Percentiles rank a stretch among this genome's conserved stretches.
phyloP scores from a whole-genome alignment of 371 early-diverging fungal species.

The Zychaea mexicana region DNA sequence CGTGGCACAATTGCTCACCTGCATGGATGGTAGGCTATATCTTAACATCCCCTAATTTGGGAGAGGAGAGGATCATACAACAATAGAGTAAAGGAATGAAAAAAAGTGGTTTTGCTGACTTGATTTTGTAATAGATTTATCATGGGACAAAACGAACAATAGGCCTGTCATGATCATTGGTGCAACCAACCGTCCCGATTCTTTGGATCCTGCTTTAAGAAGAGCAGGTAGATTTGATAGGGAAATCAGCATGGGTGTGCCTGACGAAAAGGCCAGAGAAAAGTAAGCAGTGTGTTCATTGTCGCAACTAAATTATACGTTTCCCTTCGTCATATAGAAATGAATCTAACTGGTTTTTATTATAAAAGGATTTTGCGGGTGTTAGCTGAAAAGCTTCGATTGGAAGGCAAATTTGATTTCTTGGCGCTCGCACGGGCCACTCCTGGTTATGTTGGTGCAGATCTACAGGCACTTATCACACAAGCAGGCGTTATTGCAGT shows the following conservation, averaged over 20 bases:
- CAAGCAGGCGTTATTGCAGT: constrained; percentile 98
- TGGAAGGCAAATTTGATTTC: constrained; percentile 91
- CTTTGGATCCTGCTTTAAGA: constrained; percentile 96
- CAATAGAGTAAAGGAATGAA: neutral
- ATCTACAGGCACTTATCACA: constrained; percentile 93
- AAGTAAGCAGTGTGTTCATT: constrained; percentile 55
- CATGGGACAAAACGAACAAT: constrained; percentile 83
- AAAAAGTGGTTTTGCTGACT: neutral
- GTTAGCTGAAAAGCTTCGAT: constrained; percentile 83
- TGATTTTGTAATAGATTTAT: constrained; percentile 55
- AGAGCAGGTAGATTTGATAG: constrained; percentile 99
- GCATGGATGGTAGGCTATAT: constrained; percentile 98
- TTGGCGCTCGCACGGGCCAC: constrained; percentile 89
- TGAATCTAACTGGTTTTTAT: neutral
- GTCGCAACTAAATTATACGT: neutral
- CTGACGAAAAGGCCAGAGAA: constrained; percentile 92
- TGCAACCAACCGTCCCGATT: constrained; percentile 99
- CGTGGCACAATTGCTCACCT: constrained; percentile 98
- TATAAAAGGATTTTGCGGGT: constrained; percentile 82
- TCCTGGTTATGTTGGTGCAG: constrained; percentile 99
- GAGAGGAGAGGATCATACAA: neutral
- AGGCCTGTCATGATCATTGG: constrained; percentile 98
- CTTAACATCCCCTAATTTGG: too few species aligned
- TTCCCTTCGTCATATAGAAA: neutral
- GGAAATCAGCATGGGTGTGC: constrained; percentile 98